Evolutionary conservation across 495 filamentous ascomycete species (phyloP).

Genomic region (Cenococcum geophilum): DNA sequence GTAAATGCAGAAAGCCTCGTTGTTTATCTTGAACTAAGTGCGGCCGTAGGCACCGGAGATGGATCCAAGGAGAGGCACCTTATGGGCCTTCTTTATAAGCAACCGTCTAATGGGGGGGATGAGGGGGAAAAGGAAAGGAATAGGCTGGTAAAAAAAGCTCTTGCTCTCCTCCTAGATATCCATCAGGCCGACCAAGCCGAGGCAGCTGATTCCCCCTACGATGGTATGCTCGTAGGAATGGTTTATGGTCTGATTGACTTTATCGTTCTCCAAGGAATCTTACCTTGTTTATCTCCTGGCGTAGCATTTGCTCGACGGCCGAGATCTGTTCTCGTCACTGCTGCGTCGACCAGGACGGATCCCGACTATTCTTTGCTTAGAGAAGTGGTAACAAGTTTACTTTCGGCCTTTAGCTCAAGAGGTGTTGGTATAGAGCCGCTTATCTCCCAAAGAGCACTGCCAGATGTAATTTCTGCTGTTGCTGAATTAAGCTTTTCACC

Average conservation of each 20-base stretch:
- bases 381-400: slow-evolving; percentile 8
- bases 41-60: neutral
- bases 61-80: neutral
- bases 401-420: slow-evolving; percentile 13
- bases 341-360: neutral
- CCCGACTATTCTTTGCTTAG: slow-evolving; percentile 4
- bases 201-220: slow-evolving; percentile 20
- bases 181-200: slow-evolving; percentile 17
- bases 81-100: neutral
- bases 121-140: neutral
- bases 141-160: slow-evolving; percentile 15
- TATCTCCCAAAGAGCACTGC: slow-evolving; percentile 35
- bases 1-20: neutral
- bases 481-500: slow-evolving; percentile 26
- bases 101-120: neutral
- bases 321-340: slow-evolving; percentile 15
- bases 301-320: slow-evolving; percentile 23
- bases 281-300: slow-evolving; percentile 20
- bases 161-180: slow-evolving; percentile 23
- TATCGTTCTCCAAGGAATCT: slow-evolving; percentile 22
- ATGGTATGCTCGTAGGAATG: slow-evolving; percentile 24
- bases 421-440: slow-evolving; percentile 23
- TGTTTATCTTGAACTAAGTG: neutral
- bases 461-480: slow-evolving; percentile 40
- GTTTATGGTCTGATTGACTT: slow-evolving; percentile 29